Conservation (phyloP, 768 basidiomycete genomes). For the Boletus sp. region DNA sequence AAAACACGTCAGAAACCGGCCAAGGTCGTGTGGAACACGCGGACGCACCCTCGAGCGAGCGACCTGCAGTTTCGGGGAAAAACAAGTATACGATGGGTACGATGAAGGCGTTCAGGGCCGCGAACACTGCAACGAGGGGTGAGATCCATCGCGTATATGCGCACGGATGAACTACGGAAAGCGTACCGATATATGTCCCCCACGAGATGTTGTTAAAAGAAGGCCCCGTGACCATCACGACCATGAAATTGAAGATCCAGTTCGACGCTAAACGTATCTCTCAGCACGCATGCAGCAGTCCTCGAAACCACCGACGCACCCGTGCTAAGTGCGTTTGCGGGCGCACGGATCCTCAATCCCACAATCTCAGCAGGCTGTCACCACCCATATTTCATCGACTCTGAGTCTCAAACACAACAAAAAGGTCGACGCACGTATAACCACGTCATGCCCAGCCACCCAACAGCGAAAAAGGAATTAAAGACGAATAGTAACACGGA, state of each 20-base stretch:
- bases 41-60: constrained; percentile 51
- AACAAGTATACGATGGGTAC: constrained; percentile 58
- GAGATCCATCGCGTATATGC: background rate
- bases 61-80: constrained; percentile 61
- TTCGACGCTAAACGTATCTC: constrained; percentile 31
- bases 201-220: constrained; percentile 58
- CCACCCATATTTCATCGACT: background rate
- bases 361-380: constrained; percentile 63
- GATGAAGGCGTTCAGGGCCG: constrained; percentile 54
- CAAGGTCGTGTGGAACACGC: background rate
- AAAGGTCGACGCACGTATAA: constrained; percentile 47
- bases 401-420: background rate
- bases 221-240: constrained; percentile 62
- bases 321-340: constrained; percentile 63
- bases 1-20: background rate
- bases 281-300: background rate
- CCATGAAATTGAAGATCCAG: constrained; percentile 58
- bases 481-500: constrained; percentile 64
- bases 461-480: constrained; percentile 68
- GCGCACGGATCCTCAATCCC: constrained; percentile 57
- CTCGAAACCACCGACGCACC: constrained; percentile 19
- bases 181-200: constrained; percentile 56
- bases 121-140: constrained; percentile 41
- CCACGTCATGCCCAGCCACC: constrained; percentile 74
- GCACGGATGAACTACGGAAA: background rate